phyloP scores from a whole-genome alignment of 768 basidiomycete species.

The Lentinula raphanica region DNA sequence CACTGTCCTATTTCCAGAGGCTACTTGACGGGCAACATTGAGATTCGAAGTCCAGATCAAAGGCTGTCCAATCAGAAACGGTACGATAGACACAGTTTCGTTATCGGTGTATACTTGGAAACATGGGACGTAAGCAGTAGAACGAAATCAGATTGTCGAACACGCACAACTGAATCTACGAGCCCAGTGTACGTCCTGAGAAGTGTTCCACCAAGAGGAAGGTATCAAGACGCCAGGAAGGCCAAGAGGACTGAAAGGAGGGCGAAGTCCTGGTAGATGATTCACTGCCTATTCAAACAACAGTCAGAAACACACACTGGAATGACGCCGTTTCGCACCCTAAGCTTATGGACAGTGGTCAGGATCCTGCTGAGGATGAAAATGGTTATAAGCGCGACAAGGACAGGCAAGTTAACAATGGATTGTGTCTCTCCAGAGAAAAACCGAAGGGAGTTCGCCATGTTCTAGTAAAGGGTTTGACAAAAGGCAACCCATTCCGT shows the following conservation, averaged over 20 bases:
- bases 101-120: constrained; percentile 30
- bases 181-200: constrained; percentile 29
- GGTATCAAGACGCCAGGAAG: constrained; percentile 33
- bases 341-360: not conserved
- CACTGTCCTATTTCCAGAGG: constrained; percentile 29
- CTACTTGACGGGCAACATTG: constrained; percentile 41
- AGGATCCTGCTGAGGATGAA: not conserved
- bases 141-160: not conserved
- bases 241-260: constrained; percentile 35
- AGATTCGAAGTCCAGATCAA: constrained; percentile 39
- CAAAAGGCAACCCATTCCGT: too few species aligned
- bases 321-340: not conserved
- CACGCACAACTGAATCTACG: constrained; percentile 29
- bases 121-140: not conserved
- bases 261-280: constrained; percentile 32
- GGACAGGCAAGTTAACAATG: not conserved
- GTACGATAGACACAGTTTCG: constrained; percentile 37
- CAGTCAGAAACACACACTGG: not conserved
- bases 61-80: constrained; percentile 32
- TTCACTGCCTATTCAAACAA: constrained; percentile 24
- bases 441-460: not conserved
- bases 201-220: constrained; percentile 40
- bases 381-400: not conserved
- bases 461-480: too few species aligned
- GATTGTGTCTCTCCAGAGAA: not conserved